Conservation (phyloP, 768 basidiomycete genomes). For the Clitopilus hobsonii region DNA sequence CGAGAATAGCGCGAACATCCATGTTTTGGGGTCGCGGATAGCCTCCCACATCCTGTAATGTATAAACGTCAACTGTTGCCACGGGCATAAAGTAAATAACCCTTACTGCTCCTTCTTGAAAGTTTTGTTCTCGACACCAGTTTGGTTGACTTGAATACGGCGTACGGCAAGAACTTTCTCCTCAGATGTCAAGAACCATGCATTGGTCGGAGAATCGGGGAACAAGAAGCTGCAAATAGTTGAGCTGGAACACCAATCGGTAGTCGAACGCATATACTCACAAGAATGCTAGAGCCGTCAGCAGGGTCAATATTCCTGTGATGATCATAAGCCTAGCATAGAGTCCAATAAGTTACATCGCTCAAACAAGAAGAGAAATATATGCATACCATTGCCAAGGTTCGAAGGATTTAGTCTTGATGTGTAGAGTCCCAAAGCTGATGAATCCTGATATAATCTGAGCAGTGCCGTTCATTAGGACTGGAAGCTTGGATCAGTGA, state of each 20-base stretch:
- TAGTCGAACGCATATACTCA: constrained; percentile 17
- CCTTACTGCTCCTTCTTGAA: constrained; percentile 77
- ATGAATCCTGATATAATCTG: constrained; percentile 67
- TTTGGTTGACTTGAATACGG: constrained; percentile 31
- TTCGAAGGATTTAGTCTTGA: constrained; percentile 47
- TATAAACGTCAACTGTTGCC: neutral
- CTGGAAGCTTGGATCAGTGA: constrained; percentile 28
- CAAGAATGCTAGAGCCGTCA: constrained; percentile 49
- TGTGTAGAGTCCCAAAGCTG: constrained; percentile 63
- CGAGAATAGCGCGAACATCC: constrained; percentile 70
- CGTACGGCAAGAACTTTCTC: neutral
- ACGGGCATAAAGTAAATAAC: no score
- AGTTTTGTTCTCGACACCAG: constrained; percentile 76
- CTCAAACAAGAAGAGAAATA: neutral
- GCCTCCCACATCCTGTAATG: constrained; percentile 60
- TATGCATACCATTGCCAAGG: constrained; percentile 64
- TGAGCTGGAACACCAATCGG: neutral
- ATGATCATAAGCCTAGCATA: constrained; percentile 56
- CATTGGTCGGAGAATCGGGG: neutral
- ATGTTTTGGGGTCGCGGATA: constrained; percentile 64
- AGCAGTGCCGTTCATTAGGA: constrained; percentile 74
- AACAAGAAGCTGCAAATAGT: neutral
- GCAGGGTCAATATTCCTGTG: constrained; percentile 51
- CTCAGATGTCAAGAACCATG: neutral
- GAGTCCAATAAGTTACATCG: neutral